A percentile compares a stretch with the other conserved stretches of the same genome.
phyloP scores from a whole-genome alignment of 495 filamentous ascomycete species.

The Achaetomiella virescens region DNA sequence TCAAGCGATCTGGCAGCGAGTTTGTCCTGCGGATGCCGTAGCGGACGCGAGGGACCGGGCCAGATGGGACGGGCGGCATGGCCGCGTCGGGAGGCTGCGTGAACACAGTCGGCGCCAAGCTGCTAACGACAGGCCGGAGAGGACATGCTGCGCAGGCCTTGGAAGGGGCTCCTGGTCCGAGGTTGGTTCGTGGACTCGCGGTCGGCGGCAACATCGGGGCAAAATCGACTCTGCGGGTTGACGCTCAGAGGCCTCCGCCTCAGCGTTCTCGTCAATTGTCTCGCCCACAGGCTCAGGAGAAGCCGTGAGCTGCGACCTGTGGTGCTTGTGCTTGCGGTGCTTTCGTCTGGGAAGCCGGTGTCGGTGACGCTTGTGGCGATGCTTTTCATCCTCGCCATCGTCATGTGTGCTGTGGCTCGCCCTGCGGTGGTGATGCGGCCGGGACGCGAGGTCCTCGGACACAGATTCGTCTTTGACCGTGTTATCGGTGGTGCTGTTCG shows the following conservation, averaged over 20 bases:
- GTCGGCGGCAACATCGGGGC: conserved; percentile 17
- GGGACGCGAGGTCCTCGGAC: conserved; percentile 29
- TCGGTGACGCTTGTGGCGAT: conserved; percentile 25
- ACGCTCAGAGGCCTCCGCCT: conserved; percentile 15
- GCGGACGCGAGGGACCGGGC: conserved; percentile 47
- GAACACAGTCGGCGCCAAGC: conserved; percentile 42
- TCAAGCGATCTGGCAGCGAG: conserved; percentile 68
- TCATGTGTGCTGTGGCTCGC: conserved; percentile 22
- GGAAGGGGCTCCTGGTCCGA: conserved; percentile 31
- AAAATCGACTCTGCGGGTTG: conserved; percentile 46
- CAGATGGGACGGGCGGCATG: conserved; percentile 22
- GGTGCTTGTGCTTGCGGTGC: conserved; percentile 31
- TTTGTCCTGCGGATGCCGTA: conserved; percentile 67
- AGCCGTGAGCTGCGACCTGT: conserved; percentile 9
- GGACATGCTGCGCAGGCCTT: conserved; percentile 37
- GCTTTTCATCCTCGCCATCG: conserved; percentile 37
- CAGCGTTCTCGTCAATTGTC: conserved; percentile 29
- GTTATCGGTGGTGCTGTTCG: conserved; percentile 33
- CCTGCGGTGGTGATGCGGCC: conserved; percentile 13
- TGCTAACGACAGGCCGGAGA: conserved; percentile 39
- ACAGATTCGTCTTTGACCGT: conserved; percentile 26
- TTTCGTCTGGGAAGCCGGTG: conserved; percentile 28
- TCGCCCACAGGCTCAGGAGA: conserved; percentile 21
- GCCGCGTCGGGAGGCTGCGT: conserved; percentile 25
- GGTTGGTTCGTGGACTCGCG: conserved; percentile 26